phyloP scores from a whole-genome alignment of 345 rosid species.

The Murraya koenigii region DNA sequence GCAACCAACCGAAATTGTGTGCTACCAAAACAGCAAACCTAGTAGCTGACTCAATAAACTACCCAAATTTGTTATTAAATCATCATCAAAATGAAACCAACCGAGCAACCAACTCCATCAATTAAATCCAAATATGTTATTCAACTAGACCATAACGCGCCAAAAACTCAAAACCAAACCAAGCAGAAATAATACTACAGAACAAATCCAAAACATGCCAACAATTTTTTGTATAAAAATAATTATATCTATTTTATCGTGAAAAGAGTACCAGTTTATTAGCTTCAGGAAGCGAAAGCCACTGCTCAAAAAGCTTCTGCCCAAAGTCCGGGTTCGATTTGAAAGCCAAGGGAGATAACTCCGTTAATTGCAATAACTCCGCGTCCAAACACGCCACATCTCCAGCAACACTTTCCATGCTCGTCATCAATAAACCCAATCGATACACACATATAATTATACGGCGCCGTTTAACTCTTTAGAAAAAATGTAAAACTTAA shows the following conservation, averaged over 20 bases:
- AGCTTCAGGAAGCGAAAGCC: conserved; percentile 92
- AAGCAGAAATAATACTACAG: not conserved
- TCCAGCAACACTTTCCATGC: conserved; percentile 42
- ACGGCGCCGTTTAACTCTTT: not conserved
- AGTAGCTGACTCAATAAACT: not conserved
- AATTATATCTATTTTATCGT: not conserved
- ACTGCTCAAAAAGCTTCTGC: conserved; percentile 79
- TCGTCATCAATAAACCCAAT: conserved; percentile 28
- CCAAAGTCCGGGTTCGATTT: conserved; percentile 75
- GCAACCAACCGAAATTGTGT: not conserved
- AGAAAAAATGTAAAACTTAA: not conserved
- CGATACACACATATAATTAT: conserved; percentile 21
- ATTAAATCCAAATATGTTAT: not conserved
- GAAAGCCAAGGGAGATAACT: conserved; percentile 69
- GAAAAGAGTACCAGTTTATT: conserved; percentile 56
- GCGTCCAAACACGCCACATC: conserved; percentile 71
- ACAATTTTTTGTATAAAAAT: not conserved
- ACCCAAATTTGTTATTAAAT: not conserved
- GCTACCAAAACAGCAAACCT: not conserved
- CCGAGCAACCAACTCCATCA: not conserved
- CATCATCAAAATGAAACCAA: not conserved
- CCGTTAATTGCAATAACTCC: conserved; percentile 80
- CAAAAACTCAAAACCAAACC: not conserved
- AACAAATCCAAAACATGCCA: not conserved
- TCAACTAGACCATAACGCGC: not conserved